Evolutionary conservation across 129 eudicot genomes (phyloP), one percentile per base, ranked within the genome.

Genomic region (Heracleum sosnowskyi): DNA sequence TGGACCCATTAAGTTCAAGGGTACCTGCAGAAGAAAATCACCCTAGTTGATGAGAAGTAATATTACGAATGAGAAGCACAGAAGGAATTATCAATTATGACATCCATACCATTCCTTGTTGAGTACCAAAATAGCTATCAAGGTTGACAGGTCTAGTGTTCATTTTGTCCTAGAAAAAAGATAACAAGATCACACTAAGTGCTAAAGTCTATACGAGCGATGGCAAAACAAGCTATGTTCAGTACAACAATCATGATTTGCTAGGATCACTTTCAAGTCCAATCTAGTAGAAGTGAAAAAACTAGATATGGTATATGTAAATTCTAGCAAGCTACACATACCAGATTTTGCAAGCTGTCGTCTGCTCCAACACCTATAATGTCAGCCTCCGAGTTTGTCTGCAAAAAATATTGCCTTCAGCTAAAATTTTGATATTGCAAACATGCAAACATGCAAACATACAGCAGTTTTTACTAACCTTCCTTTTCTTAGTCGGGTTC

Each of bases 1-100:
- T 10, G 99, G 97, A 76, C 89, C 97, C 97, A 95, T 92, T 78
- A 95, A 87, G 86, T 92, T 95, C 81, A 95, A 85, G 82, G 90
- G 97, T 64, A 94, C 91, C 96, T 90, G 76, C 75, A 80, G 73
- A 82, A 39, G 76, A 46, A 28, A 33, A 44, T 31, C 41, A 69
- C 34, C 10, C 28, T 51, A 40, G 74, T 45, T 45, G 15, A 77
- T 35, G 40, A 44, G 20, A 76, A 72, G 11, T 6, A 24, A 24
- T 18, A 26, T 4, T 69, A 68, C 29, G 60, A 26, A 18, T 44
- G 53, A 46, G 72, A 11, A 41, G 37, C 79, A 51, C 60, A 40
- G 77, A 17, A 40, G 4, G 53, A n/a, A 60, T 60, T 26, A 60
- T 60, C 68, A 60, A 15, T 82, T 28, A 73, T 35, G 49, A 44